These are phyloP conservation scores for Malassezia equina DNA, from an alignment of 1,284 basidiomycete species.

Conservation along the genomic window DNA sequence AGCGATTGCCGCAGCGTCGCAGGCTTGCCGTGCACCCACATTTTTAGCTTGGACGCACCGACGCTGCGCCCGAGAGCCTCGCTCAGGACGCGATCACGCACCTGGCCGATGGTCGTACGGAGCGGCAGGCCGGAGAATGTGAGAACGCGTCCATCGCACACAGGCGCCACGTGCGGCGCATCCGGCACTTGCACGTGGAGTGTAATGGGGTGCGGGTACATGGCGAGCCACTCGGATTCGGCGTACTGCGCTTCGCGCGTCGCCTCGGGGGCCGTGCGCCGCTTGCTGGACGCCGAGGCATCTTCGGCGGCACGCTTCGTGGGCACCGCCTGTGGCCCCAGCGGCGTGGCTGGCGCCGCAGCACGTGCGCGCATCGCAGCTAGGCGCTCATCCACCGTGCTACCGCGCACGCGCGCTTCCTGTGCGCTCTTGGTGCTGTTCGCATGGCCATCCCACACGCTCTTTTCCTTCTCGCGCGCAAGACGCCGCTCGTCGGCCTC, in stretches of 20 bases:
- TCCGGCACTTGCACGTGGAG: conserved; percentile 25
- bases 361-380: conserved; percentile 17
- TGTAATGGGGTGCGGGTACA: conserved; percentile 27
- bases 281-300: conserved; percentile 1
- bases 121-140: conserved; percentile 25
- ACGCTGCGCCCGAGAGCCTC: conserved; percentile 26
- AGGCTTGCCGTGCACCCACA: conserved; percentile 29
- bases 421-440: conserved; percentile 26
- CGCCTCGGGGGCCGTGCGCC: neutral
- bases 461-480: conserved; percentile 40
- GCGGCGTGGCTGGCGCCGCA: conserved; percentile 2
- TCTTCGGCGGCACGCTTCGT: conserved; percentile 11
- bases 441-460: conserved; percentile 45
- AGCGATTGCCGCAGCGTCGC: conserved; percentile 41
- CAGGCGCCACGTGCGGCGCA: conserved; percentile 15
- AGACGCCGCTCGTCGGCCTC: conserved; percentile 34
- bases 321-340: conserved; percentile 13
- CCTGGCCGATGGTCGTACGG: conserved; percentile 13
- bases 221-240: conserved; percentile 32
- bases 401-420: conserved; percentile 21
- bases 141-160: conserved; percentile 29
- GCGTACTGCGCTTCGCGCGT: conserved; percentile 18
- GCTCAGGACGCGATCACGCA: conserved; percentile 38
- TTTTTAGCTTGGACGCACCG: conserved; percentile 38
- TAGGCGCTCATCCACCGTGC: conserved; percentile 28